Evolutionary conservation across 1,284 basidiomycete genomes (phyloP).

Genomic region (Rhizopogon parksii): DNA sequence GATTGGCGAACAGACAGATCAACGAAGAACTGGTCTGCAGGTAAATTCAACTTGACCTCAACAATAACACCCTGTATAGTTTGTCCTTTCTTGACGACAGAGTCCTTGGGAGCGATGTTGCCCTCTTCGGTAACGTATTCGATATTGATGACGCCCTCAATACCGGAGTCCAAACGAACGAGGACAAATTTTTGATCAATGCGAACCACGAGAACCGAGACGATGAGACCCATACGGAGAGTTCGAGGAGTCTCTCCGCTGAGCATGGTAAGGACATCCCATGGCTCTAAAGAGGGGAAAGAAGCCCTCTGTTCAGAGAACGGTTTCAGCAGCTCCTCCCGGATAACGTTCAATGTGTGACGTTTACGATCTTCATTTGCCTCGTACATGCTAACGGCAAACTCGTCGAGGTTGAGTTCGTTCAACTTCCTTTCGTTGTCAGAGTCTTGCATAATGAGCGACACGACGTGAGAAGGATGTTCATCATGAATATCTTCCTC

Average conservation of each 20-base stretch:
- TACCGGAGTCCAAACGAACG: constrained; percentile 84
- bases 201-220: constrained; percentile 74
- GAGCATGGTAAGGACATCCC: constrained; percentile 92
- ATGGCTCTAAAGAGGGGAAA: constrained; percentile 64
- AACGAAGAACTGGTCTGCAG: constrained; percentile 61
- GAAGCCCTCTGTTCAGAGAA: constrained; percentile 73
- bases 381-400: constrained; percentile 86
- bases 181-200: constrained; percentile 41
- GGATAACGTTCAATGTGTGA: constrained; percentile 82
- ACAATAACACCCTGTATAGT: constrained; percentile 80
- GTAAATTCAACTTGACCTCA: constrained; percentile 59
- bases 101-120: constrained; percentile 36
- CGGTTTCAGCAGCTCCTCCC: constrained; percentile 81
- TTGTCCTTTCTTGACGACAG: constrained; percentile 63
- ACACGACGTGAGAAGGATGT: constrained; percentile 83
- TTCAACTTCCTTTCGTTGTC: constrained; percentile 80
- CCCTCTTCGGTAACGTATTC: constrained; percentile 56
- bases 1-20: constrained; percentile 70
- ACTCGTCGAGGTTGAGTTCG: constrained; percentile 94
- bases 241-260: constrained; percentile 87
- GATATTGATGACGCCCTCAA: constrained; percentile 77
- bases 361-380: constrained; percentile 83
- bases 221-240: constrained; percentile 73
- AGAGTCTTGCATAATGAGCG: constrained; percentile 77
- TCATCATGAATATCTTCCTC: constrained; percentile 91